phyloP scores from a whole-genome alignment of 345 rosid species.

The Euphorbia lathyris region DNA sequence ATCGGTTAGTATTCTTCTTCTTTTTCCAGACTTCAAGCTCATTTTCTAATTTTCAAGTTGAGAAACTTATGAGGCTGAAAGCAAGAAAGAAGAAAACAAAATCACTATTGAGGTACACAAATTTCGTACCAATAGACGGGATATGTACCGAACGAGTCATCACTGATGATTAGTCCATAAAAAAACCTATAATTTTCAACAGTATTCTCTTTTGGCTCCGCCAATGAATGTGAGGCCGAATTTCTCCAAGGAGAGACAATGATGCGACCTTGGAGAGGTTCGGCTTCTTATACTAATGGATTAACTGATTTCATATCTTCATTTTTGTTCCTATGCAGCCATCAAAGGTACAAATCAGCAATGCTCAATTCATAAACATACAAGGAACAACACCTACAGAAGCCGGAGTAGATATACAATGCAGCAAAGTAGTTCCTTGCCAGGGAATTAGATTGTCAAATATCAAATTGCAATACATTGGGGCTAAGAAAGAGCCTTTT shows the following conservation, averaged over 20 bases:
- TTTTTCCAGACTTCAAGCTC: neutral
- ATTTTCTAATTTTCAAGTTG: too few relatives aligned
- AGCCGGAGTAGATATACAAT: conserved; percentile 37
- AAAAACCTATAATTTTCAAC: too few relatives aligned
- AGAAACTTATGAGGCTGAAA: neutral
- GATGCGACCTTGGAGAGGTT: too few relatives aligned
- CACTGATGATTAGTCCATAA: too few relatives aligned
- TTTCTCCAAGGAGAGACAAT: too few relatives aligned
- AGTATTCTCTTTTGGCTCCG: too few relatives aligned
- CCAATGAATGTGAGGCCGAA: too few relatives aligned
- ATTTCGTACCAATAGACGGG: too few relatives aligned
- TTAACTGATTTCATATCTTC: neutral
- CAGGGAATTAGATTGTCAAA: conserved; percentile 30
- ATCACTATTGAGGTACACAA: too few relatives aligned
- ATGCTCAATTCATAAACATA: conserved; percentile 39
- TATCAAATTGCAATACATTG: conserved; percentile 38
- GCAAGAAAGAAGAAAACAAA: too few relatives aligned
- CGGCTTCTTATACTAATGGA: too few relatives aligned
- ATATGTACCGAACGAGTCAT: too few relatives aligned
- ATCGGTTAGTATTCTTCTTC: conserved; percentile 12
- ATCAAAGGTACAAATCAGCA: conserved; percentile 46
- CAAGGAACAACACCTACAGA: conserved; percentile 42
- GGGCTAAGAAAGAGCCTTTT: conserved; percentile 18
- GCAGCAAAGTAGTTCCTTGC: conserved; percentile 55
- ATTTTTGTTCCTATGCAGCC: conserved; percentile 31